Evolutionary conservation across 257 asterid genomes (phyloP).

Genomic region (Solanum verrucosum): DNA sequence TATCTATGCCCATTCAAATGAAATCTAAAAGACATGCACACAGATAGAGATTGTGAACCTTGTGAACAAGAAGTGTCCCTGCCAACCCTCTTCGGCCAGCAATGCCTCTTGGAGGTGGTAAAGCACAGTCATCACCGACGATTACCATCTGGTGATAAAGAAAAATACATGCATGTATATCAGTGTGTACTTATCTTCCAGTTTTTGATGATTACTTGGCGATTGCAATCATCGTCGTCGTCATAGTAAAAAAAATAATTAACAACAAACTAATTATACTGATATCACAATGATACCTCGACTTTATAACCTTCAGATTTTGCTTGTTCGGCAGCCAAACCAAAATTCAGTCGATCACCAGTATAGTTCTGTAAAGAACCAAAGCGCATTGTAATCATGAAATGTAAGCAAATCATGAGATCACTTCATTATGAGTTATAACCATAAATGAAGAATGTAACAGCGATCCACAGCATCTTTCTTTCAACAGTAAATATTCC

Average conservation of each 20-base stretch:
- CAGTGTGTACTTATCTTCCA: neutral
- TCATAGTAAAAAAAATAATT: neutral
- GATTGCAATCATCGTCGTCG: neutral
- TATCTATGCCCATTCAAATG: neutral
- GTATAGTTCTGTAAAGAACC: slow-evolving; percentile 67
- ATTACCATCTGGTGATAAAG: slow-evolving; percentile 67
- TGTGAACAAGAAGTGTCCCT: slow-evolving; percentile 88
- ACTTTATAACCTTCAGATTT: slow-evolving; percentile 94
- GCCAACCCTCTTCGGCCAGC: slow-evolving; percentile 99
- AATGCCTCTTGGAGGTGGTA: slow-evolving; percentile 99
- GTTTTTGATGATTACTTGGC: neutral
- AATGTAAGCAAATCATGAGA: neutral
- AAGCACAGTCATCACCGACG: slow-evolving; percentile 97
- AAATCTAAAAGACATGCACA: neutral
- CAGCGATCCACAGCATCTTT: neutral
- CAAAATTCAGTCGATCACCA: slow-evolving; percentile 91
- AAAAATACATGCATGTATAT: neutral
- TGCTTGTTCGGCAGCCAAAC: slow-evolving; percentile 98
- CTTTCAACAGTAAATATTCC: neutral
- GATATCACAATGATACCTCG: slow-evolving; percentile 44
- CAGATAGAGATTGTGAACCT: slow-evolving; percentile 41
- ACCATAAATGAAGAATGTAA: neutral
- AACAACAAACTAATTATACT: neutral
- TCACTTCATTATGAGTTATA: neutral
- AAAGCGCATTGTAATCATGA: neutral